Evolutionary conservation across 495 filamentous ascomycete genomes (phyloP).

Genomic region (Penicillium pancosmium): DNA sequence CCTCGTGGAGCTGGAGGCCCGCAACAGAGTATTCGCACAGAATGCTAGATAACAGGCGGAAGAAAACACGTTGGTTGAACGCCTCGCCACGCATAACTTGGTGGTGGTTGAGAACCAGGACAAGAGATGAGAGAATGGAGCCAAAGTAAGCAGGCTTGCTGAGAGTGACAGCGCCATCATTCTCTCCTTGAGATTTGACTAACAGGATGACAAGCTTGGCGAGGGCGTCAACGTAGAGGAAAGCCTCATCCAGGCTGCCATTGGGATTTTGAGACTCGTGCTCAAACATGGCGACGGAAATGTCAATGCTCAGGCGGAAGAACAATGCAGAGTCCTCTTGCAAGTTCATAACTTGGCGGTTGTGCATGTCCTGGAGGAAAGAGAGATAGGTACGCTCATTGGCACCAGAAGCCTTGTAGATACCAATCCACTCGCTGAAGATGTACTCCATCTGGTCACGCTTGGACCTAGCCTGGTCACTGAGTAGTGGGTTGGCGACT

Average conservation of each 20-base stretch:
- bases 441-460: slow-evolving; percentile 89
- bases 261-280: slow-evolving; percentile 61
- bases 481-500: slow-evolving; percentile 46
- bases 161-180: slow-evolving; percentile 56
- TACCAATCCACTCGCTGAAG: slow-evolving; percentile 89
- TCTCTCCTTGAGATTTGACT: slow-evolving; percentile 67
- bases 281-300: slow-evolving; percentile 75
- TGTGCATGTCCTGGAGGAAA: slow-evolving; percentile 85
- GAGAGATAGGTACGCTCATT: slow-evolving; percentile 70
- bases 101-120: slow-evolving; percentile 83
- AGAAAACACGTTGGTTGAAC: slow-evolving; percentile 89
- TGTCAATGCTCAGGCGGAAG: slow-evolving; percentile 79
- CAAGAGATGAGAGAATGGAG: slow-evolving; percentile 70
- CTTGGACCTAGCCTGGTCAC: slow-evolving; percentile 55
- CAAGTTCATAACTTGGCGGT: slow-evolving; percentile 66
- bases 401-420: slow-evolving; percentile 72
- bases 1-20: slow-evolving; percentile 51
- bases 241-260: slow-evolving; percentile 68
- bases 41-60: slow-evolving; percentile 84
- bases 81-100: slow-evolving; percentile 77
- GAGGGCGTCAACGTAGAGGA: slow-evolving; percentile 79
- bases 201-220: slow-evolving; percentile 80
- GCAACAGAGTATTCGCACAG: slow-evolving; percentile 66
- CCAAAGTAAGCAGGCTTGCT: slow-evolving; percentile 70
- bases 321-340: slow-evolving; percentile 78